Conservation (phyloP, 305 asterid genomes). For the Petunia hybrid region DNA sequence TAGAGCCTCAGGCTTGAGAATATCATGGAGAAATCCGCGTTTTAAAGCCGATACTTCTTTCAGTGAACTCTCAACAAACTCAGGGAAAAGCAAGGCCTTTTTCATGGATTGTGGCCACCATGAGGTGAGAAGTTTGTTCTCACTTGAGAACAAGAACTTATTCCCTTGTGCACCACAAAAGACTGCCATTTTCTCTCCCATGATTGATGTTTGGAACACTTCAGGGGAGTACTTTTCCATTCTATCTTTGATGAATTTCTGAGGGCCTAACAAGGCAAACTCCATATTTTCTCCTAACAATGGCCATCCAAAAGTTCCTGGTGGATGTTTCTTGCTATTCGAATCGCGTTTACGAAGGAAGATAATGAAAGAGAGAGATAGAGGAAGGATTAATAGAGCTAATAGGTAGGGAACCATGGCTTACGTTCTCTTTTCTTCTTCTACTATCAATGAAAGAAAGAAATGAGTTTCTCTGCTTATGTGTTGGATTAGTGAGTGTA, state of each 20-base stretch:
- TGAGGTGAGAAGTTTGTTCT: conserved; percentile 37
- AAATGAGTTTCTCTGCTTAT: neutral
- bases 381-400: conserved; percentile 24
- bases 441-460: neutral
- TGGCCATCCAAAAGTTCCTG: conserved; percentile 44
- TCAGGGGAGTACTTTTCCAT: conserved; percentile 41
- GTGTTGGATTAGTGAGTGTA: neutral
- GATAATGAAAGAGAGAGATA: conserved; percentile 25
- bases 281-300: conserved; percentile 43
- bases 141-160: conserved; percentile 40
- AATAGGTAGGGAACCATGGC: conserved; percentile 19
- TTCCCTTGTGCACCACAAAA: conserved; percentile 48
- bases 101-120: conserved; percentile 47
- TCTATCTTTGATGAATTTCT: conserved; percentile 35
- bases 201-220: conserved; percentile 39
- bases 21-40: conserved; percentile 36
- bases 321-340: conserved; percentile 26
- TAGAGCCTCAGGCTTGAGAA: conserved; percentile 41
- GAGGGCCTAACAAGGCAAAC: conserved; percentile 38
- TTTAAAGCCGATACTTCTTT: conserved; percentile 31
- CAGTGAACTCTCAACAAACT: conserved; percentile 32
- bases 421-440: conserved; percentile 15
- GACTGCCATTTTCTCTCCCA: conserved; percentile 42
- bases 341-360: conserved; percentile 23
- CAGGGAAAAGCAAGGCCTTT: conserved; percentile 37